A percentile compares a stretch with the other conserved stretches of the same genome.
Evolutionary conservation across 345 rosid species (phyloP).

Genomic region (Euphorbia tirucalli): DNA sequence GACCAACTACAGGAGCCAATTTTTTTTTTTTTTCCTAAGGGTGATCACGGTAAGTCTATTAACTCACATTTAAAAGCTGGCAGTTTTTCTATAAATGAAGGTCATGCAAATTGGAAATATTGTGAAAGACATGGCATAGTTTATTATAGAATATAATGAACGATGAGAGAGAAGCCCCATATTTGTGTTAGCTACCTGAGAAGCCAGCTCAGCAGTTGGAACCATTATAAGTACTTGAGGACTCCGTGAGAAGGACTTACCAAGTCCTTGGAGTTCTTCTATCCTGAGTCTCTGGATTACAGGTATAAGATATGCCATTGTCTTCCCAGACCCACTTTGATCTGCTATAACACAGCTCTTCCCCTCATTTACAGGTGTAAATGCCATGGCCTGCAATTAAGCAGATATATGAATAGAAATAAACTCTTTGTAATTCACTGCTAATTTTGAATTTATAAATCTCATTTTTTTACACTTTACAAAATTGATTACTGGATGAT

Average conservation of each 20-base stretch:
- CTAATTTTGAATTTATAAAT: too few species aligned
- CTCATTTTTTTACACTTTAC: too few species aligned
- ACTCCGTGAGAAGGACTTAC: constrained; percentile 51
- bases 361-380: constrained; percentile 63
- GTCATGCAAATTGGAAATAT: neutral
- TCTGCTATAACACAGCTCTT: constrained; percentile 88
- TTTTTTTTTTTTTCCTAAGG: neutral
- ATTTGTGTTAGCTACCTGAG: constrained; percentile 54
- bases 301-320: constrained; percentile 85
- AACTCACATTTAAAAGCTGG: neutral
- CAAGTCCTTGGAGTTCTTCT: constrained; percentile 73
- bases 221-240: constrained; percentile 77
- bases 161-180: neutral
- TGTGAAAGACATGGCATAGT: neutral
- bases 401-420: constrained; percentile 15
- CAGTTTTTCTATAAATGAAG: neutral
- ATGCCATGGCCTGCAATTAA: constrained; percentile 77
- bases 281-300: constrained; percentile 77
- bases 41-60: neutral
- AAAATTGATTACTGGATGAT: too few species aligned
- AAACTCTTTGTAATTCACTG: neutral
- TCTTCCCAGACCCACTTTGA: constrained; percentile 99
- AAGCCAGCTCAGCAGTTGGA: constrained; percentile 95
- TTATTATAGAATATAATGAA: neutral
- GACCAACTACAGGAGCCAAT: too few species aligned